Evolutionary conservation across 2,329 filamentous ascomycete genomes (phyloP).

Genomic region (Talaromyces verruculosus): DNA sequence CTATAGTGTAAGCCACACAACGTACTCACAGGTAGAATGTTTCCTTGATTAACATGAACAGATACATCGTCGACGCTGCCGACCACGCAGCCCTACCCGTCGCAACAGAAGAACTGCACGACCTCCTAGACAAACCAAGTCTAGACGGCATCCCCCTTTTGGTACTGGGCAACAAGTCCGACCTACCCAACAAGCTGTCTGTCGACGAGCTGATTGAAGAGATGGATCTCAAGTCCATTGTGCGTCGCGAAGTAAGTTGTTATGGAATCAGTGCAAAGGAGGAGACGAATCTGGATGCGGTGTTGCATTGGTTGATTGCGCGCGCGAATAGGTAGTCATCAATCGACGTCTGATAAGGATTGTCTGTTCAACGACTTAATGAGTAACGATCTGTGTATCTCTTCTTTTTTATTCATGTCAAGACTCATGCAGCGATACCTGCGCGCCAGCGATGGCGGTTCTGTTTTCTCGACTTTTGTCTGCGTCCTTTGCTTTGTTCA

Average conservation of each 20-base stretch:
- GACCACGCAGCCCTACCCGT: slow-evolving; percentile 77
- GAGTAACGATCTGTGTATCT: slow-evolving; percentile 21
- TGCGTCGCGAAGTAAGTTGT: slow-evolving; percentile 91
- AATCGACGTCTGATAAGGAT: neutral
- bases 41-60: slow-evolving; percentile 31
- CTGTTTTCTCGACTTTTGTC: neutral
- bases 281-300: slow-evolving; percentile 96
- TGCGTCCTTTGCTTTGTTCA: neutral
- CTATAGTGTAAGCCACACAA: slow-evolving; percentile 70
- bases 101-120: slow-evolving; percentile 88
- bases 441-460: slow-evolving; percentile 47
- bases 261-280: slow-evolving; percentile 99
- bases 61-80: slow-evolving; percentile 95
- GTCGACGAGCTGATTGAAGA: slow-evolving; percentile 95
- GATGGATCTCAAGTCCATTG: slow-evolving; percentile 84
- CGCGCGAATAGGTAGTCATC: slow-evolving; percentile 68
- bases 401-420: slow-evolving; percentile 36
- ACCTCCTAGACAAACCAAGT: slow-evolving; percentile 78
- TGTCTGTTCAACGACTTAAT: slow-evolving; percentile 14
- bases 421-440: slow-evolving; percentile 47
- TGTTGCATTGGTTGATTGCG: slow-evolving; percentile 94
- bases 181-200: slow-evolving; percentile 83
- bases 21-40: neutral
- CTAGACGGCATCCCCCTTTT: slow-evolving; percentile 88
- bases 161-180: slow-evolving; percentile 95